These are phyloP conservation scores for Rhodotorula sp. DNA, from an alignment of 1,284 basidiomycete genomes.

Conservation along the genomic window DNA sequence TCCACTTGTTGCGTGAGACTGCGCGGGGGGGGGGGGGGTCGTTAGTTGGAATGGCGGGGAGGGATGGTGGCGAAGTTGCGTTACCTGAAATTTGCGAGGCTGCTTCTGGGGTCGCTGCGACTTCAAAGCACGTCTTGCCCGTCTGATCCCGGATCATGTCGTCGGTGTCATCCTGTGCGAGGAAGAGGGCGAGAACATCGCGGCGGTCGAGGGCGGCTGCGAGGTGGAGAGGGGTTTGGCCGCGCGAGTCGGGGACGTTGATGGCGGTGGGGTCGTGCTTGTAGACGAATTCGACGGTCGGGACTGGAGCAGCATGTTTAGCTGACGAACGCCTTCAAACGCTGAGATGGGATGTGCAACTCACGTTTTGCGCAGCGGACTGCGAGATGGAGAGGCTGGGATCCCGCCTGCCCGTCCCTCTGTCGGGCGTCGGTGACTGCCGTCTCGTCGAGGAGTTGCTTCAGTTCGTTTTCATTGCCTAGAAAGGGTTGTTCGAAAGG, in stretches of 20 bases:
- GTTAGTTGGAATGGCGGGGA: background rate
- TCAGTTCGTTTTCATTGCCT: conserved; percentile 23
- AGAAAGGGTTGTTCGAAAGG: background rate
- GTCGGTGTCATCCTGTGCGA: conserved; percentile 53
- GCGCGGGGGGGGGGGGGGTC: background rate
- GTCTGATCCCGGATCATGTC: conserved; percentile 72
- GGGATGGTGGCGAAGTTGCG: conserved; percentile 38
- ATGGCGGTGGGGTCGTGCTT: conserved; percentile 35
- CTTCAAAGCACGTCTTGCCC: conserved; percentile 70
- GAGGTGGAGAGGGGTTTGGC: conserved; percentile 81
- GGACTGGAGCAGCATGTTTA: conserved; percentile 27
- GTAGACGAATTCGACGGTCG: conserved; percentile 44
- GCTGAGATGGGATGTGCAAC: background rate
- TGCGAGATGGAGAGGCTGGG: conserved; percentile 41
- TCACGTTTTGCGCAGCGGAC: conserved; percentile 43
- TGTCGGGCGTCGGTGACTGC: background rate
- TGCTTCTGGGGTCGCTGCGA: conserved; percentile 59
- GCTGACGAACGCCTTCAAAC: background rate
- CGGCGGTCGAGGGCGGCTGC: conserved; percentile 75
- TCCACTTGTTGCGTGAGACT: conserved; percentile 80
- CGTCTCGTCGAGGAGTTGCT: conserved; percentile 10
- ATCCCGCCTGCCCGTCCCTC: background rate
- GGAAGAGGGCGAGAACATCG: conserved; percentile 61
- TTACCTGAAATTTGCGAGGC: conserved; percentile 64
- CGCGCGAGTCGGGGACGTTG: conserved; percentile 48